Percentiles rank a stretch among this genome's conserved stretches.
These are phyloP conservation scores for Suillus subluteus DNA, from an alignment of 768 basidiomycete genomes.

Conservation along the genomic window DNA sequence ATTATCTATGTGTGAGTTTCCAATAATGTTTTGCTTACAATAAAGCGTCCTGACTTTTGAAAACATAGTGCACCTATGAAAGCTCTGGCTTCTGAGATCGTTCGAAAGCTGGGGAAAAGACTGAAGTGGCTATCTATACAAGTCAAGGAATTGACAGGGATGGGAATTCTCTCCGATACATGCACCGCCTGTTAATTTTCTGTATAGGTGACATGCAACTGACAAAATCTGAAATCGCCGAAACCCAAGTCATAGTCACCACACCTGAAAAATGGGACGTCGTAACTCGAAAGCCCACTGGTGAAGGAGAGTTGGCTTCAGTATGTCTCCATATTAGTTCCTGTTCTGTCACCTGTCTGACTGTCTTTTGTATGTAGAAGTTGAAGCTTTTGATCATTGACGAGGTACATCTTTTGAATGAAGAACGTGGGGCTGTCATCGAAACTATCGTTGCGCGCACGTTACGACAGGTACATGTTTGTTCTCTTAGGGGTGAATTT, in stretches of 20 bases:
- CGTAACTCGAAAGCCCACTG: constrained; percentile 94
- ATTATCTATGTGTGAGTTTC: constrained; percentile 89
- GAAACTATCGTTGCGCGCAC: constrained; percentile 98
- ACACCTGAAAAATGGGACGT: constrained; percentile 99
- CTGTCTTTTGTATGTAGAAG: constrained; percentile 51
- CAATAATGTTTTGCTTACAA: not conserved
- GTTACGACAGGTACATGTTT: constrained; percentile 69
- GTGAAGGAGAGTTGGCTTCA: constrained; percentile 94
- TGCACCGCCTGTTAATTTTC: not conserved
- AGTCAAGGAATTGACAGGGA: constrained; percentile 91
- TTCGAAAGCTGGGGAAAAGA: constrained; percentile 88
- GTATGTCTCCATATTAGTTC: constrained; percentile 46
- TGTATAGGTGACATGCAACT: constrained; percentile 89
- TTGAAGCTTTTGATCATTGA: constrained; percentile 96
- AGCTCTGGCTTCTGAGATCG: constrained; percentile 93
- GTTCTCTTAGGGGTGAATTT: not conserved
- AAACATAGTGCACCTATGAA: constrained; percentile 91
- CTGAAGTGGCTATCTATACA: constrained; percentile 85
- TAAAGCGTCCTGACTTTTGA: constrained; percentile 1
- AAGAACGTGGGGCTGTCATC: constrained; percentile 97
- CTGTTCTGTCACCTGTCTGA: not conserved
- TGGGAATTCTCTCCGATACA: constrained; percentile 15
- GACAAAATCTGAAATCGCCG: constrained; percentile 89
- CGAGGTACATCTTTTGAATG: constrained; percentile 95
- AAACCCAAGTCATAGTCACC: constrained; percentile 97